Conservation (phyloP, 129 eudicot species). For the Silybum marianum region DNA sequence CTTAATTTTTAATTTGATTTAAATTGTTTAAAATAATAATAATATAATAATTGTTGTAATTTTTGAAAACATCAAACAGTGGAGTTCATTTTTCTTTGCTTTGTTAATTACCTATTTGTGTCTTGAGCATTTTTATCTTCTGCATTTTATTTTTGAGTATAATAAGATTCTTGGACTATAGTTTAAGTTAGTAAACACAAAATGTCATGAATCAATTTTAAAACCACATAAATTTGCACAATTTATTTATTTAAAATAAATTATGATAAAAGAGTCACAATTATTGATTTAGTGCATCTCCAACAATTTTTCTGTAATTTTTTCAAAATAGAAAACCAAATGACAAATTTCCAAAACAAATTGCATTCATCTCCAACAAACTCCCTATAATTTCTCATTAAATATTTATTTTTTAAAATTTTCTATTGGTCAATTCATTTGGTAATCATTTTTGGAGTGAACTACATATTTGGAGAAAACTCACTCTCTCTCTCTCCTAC, state of each 20-base stretch:
- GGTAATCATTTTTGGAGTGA: too few species aligned
- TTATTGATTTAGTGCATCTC: too few species aligned
- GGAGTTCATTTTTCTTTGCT: not conserved
- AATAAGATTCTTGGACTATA: not conserved
- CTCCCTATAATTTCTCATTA: too few species aligned
- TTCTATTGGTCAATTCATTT: too few species aligned
- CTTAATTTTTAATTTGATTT: not conserved
- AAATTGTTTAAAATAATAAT: not conserved
- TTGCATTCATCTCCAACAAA: too few species aligned
- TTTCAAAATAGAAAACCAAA: too few species aligned
- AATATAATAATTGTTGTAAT: not conserved
- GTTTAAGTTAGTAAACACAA: not conserved
- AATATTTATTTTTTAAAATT: too few species aligned
- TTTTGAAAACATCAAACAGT: not conserved
- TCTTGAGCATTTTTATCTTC: not conserved
- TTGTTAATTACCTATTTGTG: not conserved
- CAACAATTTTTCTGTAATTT: too few species aligned
- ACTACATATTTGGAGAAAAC: too few species aligned
- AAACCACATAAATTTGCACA: not conserved
- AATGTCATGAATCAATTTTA: not conserved
- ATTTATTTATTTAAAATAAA: not conserved
- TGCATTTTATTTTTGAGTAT: not conserved
- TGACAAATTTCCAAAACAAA: too few species aligned
- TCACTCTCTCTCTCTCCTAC: too few species aligned
- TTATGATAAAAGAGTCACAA: not conserved